phyloP scores from a whole-genome alignment of 805 yeast species.

The Schwanniomyces sp. region DNA sequence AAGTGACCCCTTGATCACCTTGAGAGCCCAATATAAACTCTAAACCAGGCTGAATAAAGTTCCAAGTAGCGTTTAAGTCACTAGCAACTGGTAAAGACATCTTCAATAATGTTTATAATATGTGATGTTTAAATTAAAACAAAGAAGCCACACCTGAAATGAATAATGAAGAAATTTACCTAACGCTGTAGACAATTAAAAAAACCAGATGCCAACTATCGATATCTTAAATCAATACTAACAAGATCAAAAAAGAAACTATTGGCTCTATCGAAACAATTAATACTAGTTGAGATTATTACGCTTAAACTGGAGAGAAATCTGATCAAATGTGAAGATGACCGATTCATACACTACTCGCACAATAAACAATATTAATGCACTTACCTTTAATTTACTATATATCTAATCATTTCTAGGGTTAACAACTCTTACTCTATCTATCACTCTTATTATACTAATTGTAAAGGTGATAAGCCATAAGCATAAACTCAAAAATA shows the following conservation, averaged over 20 bases:
- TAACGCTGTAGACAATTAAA: not conserved
- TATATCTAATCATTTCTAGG: constrained; percentile 7
- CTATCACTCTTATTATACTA: constrained; percentile 80
- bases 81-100: constrained; percentile 51
- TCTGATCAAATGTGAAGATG: not conserved
- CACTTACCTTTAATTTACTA: not conserved
- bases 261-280: not conserved
- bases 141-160: not conserved
- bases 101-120: not conserved
- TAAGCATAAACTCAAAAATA: constrained; percentile 69
- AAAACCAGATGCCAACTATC: not conserved
- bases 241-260: not conserved
- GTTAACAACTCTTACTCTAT: constrained; percentile 41
- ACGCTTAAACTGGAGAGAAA: not conserved
- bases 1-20: constrained; percentile 63
- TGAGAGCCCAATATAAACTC: constrained; percentile 68
- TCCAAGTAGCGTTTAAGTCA: constrained; percentile 72
- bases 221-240: not conserved
- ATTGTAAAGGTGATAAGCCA: constrained; percentile 89
- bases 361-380: not conserved
- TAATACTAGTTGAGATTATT: not conserved
- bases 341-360: constrained; percentile 1
- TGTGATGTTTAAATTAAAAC: not conserved
- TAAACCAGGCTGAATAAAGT: constrained; percentile 73
- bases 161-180: not conserved